Conservation (phyloP, 208 protist species). For the Leishmania turanica region DNA sequence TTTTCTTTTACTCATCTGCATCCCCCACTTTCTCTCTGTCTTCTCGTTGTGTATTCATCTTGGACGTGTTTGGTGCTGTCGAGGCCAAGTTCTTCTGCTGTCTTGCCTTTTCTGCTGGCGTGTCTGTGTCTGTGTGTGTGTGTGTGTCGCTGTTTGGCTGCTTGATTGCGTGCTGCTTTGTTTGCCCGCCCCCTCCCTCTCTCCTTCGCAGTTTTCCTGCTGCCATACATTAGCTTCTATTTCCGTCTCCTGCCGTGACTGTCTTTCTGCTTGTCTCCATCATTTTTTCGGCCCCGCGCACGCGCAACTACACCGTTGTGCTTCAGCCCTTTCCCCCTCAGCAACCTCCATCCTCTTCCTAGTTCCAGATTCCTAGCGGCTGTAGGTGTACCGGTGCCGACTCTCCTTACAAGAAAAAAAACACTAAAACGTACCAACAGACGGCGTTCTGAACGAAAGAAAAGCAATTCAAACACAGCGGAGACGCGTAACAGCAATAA, state of each 20-base stretch:
- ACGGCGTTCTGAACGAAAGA: neutral
- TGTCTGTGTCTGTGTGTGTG: neutral
- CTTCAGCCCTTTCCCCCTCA: neutral
- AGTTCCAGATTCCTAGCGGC: neutral
- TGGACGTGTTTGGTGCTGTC: neutral
- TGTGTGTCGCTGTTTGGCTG: neutral
- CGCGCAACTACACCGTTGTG: neutral
- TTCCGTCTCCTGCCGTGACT: neutral
- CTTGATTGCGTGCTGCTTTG: slow-evolving; percentile 4
- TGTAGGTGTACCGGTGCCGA: neutral
- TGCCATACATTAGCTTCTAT: too few relatives aligned
- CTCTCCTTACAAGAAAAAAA: neutral
- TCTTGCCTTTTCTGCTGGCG: neutral
- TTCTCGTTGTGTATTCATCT: neutral
- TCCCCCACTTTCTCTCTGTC: neutral
- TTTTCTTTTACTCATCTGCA: neutral
- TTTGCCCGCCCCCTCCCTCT: neutral
- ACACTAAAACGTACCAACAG: neutral
- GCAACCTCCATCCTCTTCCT: neutral
- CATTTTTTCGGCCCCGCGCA: neutral
- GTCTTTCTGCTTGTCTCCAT: neutral
- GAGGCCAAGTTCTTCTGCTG: neutral
- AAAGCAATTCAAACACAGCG: neutral
- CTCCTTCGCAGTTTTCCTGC: neutral
- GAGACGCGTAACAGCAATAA: neutral